Percentiles rank a stretch among this genome's conserved stretches.
phyloP scores from a whole-genome alignment of 768 basidiomycete species.

The Xerocomellus chrysenteron region DNA sequence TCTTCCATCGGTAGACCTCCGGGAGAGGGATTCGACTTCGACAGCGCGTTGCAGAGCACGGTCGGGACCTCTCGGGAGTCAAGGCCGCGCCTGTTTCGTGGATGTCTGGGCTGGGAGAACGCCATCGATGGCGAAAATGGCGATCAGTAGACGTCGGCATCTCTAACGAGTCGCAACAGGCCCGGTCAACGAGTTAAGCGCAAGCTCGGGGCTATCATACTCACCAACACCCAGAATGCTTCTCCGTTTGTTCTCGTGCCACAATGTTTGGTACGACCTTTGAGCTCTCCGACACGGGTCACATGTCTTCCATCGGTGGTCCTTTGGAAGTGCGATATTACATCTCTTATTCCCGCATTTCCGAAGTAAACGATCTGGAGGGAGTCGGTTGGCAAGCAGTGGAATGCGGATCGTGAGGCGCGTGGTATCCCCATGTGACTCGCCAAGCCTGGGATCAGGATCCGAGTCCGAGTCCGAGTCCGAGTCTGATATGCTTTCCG shows the following conservation, averaged over 20 bases:
- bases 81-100: neutral
- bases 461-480: neutral
- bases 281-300: slow-evolving; percentile 40
- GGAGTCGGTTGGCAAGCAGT: slow-evolving; percentile 15
- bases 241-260: slow-evolving; percentile 20
- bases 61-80: slow-evolving; percentile 31
- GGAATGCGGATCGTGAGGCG: slow-evolving; percentile 25
- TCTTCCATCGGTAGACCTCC: slow-evolving; percentile 40
- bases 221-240: slow-evolving; percentile 5
- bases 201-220: neutral
- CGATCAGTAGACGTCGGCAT: neutral
- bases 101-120: slow-evolving; percentile 6
- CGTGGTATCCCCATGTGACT: neutral
- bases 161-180: neutral
- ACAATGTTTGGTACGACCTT: slow-evolving; percentile 36
- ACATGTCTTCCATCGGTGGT: slow-evolving; percentile 44
- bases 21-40: slow-evolving; percentile 35
- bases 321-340: slow-evolving; percentile 30
- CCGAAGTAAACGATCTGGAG: slow-evolving; percentile 1
- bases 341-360: slow-evolving; percentile 39
- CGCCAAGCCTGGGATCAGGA: neutral
- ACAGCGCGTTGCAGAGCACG: slow-evolving; percentile 38
- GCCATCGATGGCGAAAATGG: neutral
- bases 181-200: slow-evolving; percentile 17
- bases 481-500: slow-evolving; percentile 1